These are phyloP conservation scores for Vitellaria paradoxa DNA, from an alignment of 179 eudicot genomes.

Conservation along the genomic window DNA sequence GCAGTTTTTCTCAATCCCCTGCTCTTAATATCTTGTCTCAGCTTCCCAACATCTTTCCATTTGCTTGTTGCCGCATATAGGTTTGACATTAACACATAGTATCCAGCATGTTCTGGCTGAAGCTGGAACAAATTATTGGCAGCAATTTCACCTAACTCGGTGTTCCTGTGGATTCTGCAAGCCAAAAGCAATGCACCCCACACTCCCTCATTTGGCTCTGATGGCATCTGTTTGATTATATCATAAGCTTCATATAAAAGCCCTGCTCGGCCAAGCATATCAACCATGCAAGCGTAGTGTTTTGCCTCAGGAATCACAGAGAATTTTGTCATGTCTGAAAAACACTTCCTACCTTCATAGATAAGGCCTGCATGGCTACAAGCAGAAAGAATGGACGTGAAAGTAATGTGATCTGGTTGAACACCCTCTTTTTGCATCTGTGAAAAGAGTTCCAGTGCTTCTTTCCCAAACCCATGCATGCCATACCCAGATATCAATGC, in stretches of 20 bases:
- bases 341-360: conserved; percentile 21
- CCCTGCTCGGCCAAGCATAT: conserved; percentile 31
- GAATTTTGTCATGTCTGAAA: conserved; percentile 21
- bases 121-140: conserved; percentile 25
- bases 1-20: conserved; percentile 25
- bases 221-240: conserved; percentile 22
- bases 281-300: conserved; percentile 33
- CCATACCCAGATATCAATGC: conserved; percentile 30
- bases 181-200: conserved; percentile 37
- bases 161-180: conserved; percentile 25
- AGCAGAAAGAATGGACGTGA: conserved; percentile 27
- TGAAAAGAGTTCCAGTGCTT: conserved; percentile 21
- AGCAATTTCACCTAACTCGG: conserved; percentile 22
- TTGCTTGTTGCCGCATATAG: conserved; percentile 20
- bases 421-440: conserved; percentile 16
- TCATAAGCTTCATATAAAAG: conserved; percentile 24
- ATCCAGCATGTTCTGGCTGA: conserved; percentile 28
- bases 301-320: conserved; percentile 18
- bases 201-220: conserved; percentile 21
- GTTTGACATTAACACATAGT: conserved; percentile 30
- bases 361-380: conserved; percentile 30
- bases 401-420: conserved; percentile 28
- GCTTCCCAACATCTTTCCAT: conserved; percentile 28
- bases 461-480: conserved; percentile 24
- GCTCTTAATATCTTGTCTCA: conserved; percentile 25